Evolutionary conservation across 768 basidiomycete species (phyloP), one percentile per base, ranked within the genome.

Genomic region (Leccinum subgranulosum): DNA sequence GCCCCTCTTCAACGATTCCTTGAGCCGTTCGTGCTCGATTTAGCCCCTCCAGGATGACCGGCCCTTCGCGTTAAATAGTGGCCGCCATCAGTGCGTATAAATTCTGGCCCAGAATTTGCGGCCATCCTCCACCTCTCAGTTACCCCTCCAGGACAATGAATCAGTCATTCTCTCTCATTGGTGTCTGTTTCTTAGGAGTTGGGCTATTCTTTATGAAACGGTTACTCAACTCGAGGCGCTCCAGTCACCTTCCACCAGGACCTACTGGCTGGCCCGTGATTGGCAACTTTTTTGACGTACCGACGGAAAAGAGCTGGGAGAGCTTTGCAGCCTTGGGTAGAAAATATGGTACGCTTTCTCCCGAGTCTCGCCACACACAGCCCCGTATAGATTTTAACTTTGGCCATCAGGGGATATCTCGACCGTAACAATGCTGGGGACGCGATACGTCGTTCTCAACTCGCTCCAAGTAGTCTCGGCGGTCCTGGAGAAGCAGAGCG

Each of bases 211-310:
- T 60, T 19, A 14, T 23, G 10, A 60, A 51, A 27, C 6, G 33
- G 5, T 8, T 62, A 7, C 15, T 61, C 15, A 15, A 45, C 15
- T 57, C 52, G 17, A 57, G 45, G 17, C 33, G 3, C n/a, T 54
- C 34, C 10, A 4, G 6, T 31, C 50, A 17, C 12, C 54, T 60
- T 41, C 69, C 69, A 21, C 67, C 62, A 17, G 69, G 68, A 2
- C 69, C 68, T 4, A 33, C 39, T 50, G 64, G 64, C 2, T 63
- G 55, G 59, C 83, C 78, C 12, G 23, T 85, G 12, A 66, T 85
- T 27, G 85, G 84, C 14, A 85, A 81, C 60, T 62, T 81, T 11
- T 69, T 82, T 25, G 79, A 82, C 59, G 79, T 85, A 77, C 80
- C 84, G 29, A 65, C 68, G 14, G 74, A 76, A 33, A 72, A 77